Evolutionary conservation across 495 filamentous ascomycete genomes (phyloP).

Genomic region (Penicillium atrosanguineum): DNA sequence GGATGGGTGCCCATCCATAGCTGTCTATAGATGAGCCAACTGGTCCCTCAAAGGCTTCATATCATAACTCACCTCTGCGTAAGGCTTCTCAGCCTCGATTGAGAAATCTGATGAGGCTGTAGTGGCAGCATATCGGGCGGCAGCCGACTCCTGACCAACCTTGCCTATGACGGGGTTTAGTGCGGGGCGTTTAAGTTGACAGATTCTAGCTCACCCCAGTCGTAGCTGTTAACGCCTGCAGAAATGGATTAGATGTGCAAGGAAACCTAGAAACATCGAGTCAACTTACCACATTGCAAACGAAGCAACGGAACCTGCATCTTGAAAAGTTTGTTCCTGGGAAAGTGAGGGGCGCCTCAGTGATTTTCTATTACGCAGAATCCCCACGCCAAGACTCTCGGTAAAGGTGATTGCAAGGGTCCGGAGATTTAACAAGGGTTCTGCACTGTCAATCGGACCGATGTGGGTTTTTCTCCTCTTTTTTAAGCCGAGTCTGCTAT

Average conservation of each 20-base stretch:
- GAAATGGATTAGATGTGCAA: constrained; percentile 2
- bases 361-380: constrained; percentile 22
- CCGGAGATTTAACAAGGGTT: not conserved
- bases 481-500: not conserved
- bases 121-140: constrained; percentile 73
- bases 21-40: constrained; percentile 44
- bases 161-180: constrained; percentile 52
- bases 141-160: constrained; percentile 70
- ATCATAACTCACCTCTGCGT: constrained; percentile 66
- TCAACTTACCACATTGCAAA: constrained; percentile 78
- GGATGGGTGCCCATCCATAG: constrained; percentile 99
- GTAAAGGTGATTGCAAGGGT: constrained; percentile 13
- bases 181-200: constrained; percentile 20
- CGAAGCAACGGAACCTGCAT: constrained; percentile 85
- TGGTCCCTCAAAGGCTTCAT: not conserved
- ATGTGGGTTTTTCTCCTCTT: not conserved
- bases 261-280: not conserved
- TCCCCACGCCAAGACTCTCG: constrained; percentile 26
- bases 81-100: constrained; percentile 75
- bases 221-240: constrained; percentile 90
- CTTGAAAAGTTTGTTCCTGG: constrained; percentile 26
- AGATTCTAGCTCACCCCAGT: constrained; percentile 68
- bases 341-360: constrained; percentile 12
- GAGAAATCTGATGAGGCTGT: constrained; percentile 67
- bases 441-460: not conserved